Evolutionary conservation across 164 flowering plant genomes (phyloP).

Genomic region (Stephania yunnanensis): DNA sequence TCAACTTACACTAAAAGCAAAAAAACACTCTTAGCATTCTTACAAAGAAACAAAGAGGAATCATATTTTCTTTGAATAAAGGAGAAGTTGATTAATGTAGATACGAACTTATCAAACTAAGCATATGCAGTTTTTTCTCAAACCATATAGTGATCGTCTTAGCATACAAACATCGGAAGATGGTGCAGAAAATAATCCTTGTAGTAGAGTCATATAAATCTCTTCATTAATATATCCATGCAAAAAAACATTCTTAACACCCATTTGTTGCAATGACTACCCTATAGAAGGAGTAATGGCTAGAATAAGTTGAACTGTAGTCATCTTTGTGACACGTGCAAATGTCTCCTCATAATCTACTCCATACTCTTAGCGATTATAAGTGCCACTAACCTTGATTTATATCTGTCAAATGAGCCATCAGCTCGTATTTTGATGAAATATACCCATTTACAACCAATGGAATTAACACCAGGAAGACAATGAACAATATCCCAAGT

Average conservation of each 20-base stretch:
- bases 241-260: not conserved
- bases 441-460: not conserved
- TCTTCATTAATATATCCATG: not conserved
- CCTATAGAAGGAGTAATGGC: not conserved
- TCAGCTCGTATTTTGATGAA: not conserved
- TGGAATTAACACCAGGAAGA: no score
- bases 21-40: not conserved
- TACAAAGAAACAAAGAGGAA: not conserved
- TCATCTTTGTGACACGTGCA: not conserved
- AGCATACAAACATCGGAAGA: no score
- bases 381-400: not conserved
- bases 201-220: no score
- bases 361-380: not conserved
- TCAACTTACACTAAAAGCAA: conserved; percentile 2
- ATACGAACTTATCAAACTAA: not conserved
- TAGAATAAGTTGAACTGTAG: not conserved
- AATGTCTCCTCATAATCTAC: not conserved
- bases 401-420: not conserved
- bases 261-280: not conserved
- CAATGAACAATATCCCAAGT: no score
- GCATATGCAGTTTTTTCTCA: not conserved
- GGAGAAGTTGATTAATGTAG: not conserved
- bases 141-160: not conserved
- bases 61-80: not conserved
- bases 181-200: no score